Evolutionary conservation across 1,139 yeast genomes (phyloP), one percentile per base, ranked within the genome.

Genomic region (Yamadazyma membranifaciens): DNA sequence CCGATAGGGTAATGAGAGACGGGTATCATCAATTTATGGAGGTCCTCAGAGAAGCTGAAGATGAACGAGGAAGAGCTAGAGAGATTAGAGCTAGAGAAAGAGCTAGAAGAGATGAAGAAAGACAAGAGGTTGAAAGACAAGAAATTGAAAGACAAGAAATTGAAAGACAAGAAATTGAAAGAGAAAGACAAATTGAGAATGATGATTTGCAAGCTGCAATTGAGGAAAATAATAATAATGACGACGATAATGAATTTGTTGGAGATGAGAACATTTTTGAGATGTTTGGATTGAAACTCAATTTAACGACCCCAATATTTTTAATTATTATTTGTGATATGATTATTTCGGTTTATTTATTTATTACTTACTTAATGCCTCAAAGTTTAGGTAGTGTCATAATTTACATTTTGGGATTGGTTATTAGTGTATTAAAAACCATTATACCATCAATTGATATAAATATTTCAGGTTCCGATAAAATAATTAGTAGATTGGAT

Each of bases 361-460:
- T 75, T 28, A 40, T 68, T 6, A 64, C 79, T 3, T 83, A 81
- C 51, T 63, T 77, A 30, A 48, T 80, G 2, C 89, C 89, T 1
- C 76, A 81, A 6, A 50, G 73, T 33, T 40, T 77, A 10, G 87
- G 87, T 3, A 65, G 58, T 38, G 31, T 61, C 36, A 44, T 62
- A 10, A 49, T 60, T 1, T 40, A 56, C n/a, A 34, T 49, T n/a
- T 33, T 37, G n/a, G 36, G 37, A 2, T 20, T 30, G 22, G 10
- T 12, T 15, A 27, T 35, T 13, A 26, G 16, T 4, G 10, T 27
- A 4, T 12, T 17, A 14, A 9, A 11, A 15, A 6, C 25, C 4
- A 12, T 32, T 6, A 22, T 32, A 9, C 34, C 34, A 9, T 10
- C 9, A n/a, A 10, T 16, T 3, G 33, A 31, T 6, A 3, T 31